Evolutionary conservation across 1,284 basidiomycete species (phyloP).

Genomic region (Termitomyces sp.): DNA sequence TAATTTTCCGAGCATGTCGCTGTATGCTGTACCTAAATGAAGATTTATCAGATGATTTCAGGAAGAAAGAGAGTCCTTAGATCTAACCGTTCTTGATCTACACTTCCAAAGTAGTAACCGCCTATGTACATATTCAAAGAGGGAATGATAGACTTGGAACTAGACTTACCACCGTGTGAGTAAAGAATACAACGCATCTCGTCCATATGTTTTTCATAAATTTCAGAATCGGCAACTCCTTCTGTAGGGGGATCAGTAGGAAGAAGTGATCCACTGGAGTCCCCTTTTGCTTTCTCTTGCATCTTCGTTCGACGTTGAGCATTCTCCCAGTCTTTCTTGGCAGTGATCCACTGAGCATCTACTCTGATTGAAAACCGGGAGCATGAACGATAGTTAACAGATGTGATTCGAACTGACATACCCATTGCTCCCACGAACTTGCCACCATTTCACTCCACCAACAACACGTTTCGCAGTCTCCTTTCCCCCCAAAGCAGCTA

Average conservation of each 20-base stretch:
- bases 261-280: not conserved
- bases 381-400: not conserved
- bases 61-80: not conserved
- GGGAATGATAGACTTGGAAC: not conserved
- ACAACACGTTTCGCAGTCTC: slow-evolving; percentile 70
- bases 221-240: slow-evolving; percentile 24
- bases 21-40: slow-evolving; percentile 70
- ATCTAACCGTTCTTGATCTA: slow-evolving; percentile 71
- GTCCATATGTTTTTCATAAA: slow-evolving; percentile 72
- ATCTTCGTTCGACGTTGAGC: slow-evolving; percentile 51
- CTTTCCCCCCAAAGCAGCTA: slow-evolving; percentile 82
- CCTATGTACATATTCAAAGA: slow-evolving; percentile 33
- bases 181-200: slow-evolving; percentile 84
- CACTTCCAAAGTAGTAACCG: slow-evolving; percentile 78
- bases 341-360: slow-evolving; percentile 88
- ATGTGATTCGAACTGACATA: slow-evolving; percentile 26
- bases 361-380: slow-evolving; percentile 41
- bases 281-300: slow-evolving; percentile 18
- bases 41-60: not conserved
- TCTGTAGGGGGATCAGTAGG: slow-evolving; percentile 9
- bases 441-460: slow-evolving; percentile 97
- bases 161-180: slow-evolving; percentile 64
- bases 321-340: slow-evolving; percentile 67
- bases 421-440: slow-evolving; percentile 77
- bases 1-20: slow-evolving; percentile 85